Evolutionary conservation across 345 rosid genomes (phyloP).

Genomic region (Murraya koenigii): DNA sequence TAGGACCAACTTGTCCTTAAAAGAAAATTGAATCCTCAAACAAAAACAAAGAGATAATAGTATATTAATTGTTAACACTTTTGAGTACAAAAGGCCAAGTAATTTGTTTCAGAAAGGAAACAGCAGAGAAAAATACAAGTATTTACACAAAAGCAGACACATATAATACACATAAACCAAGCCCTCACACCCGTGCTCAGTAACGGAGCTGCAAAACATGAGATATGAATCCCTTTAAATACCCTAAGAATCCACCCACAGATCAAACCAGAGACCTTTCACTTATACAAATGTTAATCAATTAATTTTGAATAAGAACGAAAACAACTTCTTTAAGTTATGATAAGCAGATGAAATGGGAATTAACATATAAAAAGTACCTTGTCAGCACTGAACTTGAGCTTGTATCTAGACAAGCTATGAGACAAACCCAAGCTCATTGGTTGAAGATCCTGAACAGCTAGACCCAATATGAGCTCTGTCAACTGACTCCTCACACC

Average conservation of each 20-base stretch:
- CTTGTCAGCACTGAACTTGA: constrained; percentile 95
- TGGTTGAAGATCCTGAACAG: constrained; percentile 75
- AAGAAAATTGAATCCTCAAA: not conserved
- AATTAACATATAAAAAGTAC: constrained; percentile 26
- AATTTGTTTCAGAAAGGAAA: not conserved
- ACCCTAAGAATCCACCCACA: not conserved
- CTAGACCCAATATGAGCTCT: constrained; percentile 82
- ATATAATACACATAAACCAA: not conserved
- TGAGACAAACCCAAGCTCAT: constrained; percentile 97
- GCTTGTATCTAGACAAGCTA: constrained; percentile 84
- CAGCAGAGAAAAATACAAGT: not conserved
- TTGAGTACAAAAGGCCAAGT: not conserved
- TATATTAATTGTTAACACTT: not conserved
- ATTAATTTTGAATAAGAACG: not conserved
- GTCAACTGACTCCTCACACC: constrained; percentile 84
- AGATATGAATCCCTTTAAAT: not conserved
- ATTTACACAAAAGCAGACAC: not conserved
- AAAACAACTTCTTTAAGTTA: not conserved
- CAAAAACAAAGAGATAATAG: not conserved
- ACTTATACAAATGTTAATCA: not conserved
- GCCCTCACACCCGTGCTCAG: not conserved
- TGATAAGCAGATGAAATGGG: too few species aligned
- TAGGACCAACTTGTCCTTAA: not conserved
- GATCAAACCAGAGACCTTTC: not conserved
- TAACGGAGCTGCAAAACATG: not conserved